Evolutionary conservation across 2,329 filamentous ascomycete species (phyloP).

Genomic region (Aspergillus eucalypticola): DNA sequence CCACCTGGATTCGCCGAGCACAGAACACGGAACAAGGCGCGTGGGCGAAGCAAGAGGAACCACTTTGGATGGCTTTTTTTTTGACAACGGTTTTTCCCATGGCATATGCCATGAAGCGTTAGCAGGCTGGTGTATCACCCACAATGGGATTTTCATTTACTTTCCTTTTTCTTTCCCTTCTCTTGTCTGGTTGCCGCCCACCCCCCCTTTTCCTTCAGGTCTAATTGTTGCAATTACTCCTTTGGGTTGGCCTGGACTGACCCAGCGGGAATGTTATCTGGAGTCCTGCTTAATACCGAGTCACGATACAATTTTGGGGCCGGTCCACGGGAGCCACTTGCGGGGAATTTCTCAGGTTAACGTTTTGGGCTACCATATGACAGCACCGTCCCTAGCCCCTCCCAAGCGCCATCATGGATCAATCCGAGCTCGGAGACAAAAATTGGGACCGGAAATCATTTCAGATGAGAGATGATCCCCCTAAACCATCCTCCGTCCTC

Average conservation of each 20-base stretch:
- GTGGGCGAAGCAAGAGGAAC: slow-evolving; percentile 11
- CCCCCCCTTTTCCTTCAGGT: not conserved
- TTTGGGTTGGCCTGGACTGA: not conserved
- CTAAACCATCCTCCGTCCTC: not conserved
- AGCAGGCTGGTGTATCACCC: not conserved
- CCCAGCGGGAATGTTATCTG: slow-evolving; percentile 13
- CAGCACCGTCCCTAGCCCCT: not conserved
- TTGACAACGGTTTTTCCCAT: slow-evolving; percentile 8
- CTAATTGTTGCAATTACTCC: not conserved
- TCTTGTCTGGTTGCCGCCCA: too few relatives aligned
- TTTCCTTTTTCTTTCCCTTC: not conserved
- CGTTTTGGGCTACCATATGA: slow-evolving; percentile 4
- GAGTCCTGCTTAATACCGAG: slow-evolving; percentile 10
- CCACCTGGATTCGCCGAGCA: slow-evolving; percentile 14
- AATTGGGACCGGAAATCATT: not conserved
- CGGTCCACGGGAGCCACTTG: slow-evolving; percentile 1
- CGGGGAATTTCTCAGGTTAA: slow-evolving; percentile 6
- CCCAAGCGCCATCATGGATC: not conserved
- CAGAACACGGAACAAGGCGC: slow-evolving; percentile 7
- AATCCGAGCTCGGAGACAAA: slow-evolving; percentile 1
- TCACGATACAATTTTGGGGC: slow-evolving; percentile 6
- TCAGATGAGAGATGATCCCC: not conserved
- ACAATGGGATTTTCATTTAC: not conserved
- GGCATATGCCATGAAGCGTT: not conserved
- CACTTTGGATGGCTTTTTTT: not conserved